phyloP scores from a whole-genome alignment of 1,284 basidiomycete genomes.

The Papiliotrema terrestris region DNA sequence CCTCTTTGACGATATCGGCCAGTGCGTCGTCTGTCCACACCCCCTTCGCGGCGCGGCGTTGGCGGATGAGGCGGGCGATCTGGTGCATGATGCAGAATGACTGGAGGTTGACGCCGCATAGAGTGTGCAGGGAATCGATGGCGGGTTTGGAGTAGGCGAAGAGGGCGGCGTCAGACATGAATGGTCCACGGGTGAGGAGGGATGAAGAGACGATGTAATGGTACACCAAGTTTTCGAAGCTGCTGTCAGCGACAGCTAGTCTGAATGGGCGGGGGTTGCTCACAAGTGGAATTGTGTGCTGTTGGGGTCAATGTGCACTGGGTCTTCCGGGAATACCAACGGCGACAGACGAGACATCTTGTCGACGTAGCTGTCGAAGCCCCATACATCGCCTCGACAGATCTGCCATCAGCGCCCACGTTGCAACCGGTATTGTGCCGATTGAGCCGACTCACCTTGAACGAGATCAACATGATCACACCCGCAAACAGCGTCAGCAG shows the following conservation, averaged over 20 bases:
- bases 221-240: constrained; percentile 37
- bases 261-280: constrained; percentile 1
- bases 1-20: constrained; percentile 21
- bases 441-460: constrained; percentile 25
- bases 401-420: constrained; percentile 16
- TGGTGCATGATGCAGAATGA: constrained; percentile 31
- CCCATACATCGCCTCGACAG: constrained; percentile 39
- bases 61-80: constrained; percentile 20
- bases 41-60: constrained; percentile 11
- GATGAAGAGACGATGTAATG: constrained; percentile 32
- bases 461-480: constrained; percentile 35
- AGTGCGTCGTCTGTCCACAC: constrained; percentile 30
- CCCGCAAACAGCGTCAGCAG: constrained; percentile 32
- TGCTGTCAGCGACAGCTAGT: constrained; percentile 2
- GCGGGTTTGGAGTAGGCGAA: constrained; percentile 6
- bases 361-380: constrained; percentile 22
- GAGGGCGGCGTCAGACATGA: constrained; percentile 18
- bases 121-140: constrained; percentile 19
- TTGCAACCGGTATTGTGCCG: too few species aligned
- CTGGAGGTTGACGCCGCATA: constrained; percentile 30
- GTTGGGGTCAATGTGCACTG: constrained; percentile 9
- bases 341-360: constrained; percentile 16
- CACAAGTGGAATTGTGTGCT: constrained; percentile 32
- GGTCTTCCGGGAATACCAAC: constrained; percentile 15
- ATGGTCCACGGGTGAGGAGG: constrained; percentile 21